These are phyloP conservation scores for Borealophlyctis nickersoniae DNA, from an alignment of 192 early-diverging fungal genomes.

Conservation along the genomic window DNA sequence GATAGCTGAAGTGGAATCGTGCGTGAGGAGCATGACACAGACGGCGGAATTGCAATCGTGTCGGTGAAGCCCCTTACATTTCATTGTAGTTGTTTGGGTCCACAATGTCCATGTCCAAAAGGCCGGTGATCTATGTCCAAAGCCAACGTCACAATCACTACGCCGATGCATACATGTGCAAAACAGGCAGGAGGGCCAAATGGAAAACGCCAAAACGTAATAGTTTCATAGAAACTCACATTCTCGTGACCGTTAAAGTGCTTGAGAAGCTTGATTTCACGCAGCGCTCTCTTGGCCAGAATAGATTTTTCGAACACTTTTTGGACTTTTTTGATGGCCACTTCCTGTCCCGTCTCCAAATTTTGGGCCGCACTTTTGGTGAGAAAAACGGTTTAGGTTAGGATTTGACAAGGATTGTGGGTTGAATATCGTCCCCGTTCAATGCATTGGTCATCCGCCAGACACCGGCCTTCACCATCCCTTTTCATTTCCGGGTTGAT, in stretches of 20 bases:
- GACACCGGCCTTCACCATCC: no score
- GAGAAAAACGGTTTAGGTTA: no score
- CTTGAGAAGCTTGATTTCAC: slow-evolving; percentile 88
- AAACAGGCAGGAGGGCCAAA: no score
- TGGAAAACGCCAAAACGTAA: not conserved
- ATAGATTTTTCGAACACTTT: slow-evolving; percentile 82
- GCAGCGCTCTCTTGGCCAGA: slow-evolving; percentile 81
- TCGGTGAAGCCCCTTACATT: slow-evolving; percentile 22
- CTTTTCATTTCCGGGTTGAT: no score
- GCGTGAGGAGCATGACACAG: not conserved
- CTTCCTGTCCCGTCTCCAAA: slow-evolving; percentile 73
- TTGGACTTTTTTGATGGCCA: slow-evolving; percentile 92
- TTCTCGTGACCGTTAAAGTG: slow-evolving; percentile 96
- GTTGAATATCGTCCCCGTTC: no score
- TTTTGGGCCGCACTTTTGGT: slow-evolving; percentile 75
- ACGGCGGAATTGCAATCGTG: slow-evolving; percentile 5
- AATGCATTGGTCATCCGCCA: no score
- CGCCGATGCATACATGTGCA: no score
- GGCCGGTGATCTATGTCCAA: slow-evolving; percentile 44
- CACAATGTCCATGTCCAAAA: slow-evolving; percentile 69
- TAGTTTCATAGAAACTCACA: slow-evolving; percentile 55
- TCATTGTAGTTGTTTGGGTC: slow-evolving; percentile 54
- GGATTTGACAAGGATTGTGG: no score
- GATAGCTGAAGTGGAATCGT: slow-evolving; percentile 20
- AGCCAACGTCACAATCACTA: no score